Percentiles rank a stretch among this genome's conserved stretches.
These are phyloP conservation scores for Urochloa ruziziensis DNA, from an alignment of 176 grass and related monocot species.

Conservation along the genomic window DNA sequence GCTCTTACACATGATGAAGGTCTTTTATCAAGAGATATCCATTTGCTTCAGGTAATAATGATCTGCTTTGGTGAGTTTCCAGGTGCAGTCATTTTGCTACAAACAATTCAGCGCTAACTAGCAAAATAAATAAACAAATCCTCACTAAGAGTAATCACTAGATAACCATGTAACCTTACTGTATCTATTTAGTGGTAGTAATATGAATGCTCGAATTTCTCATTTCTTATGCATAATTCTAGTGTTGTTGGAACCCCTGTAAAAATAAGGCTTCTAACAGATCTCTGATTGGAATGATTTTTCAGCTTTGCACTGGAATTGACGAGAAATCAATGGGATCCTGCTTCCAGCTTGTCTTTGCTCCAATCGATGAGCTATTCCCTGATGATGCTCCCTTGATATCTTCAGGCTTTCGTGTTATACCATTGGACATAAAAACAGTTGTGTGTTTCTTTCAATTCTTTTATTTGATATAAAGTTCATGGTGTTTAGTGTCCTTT, in stretches of 20 bases:
- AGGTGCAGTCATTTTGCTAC: not conserved
- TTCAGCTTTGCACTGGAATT: constrained; percentile 92
- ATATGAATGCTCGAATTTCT: not conserved
- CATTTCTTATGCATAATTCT: not conserved
- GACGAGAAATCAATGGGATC: constrained; percentile 95
- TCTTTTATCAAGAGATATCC: constrained; percentile 80
- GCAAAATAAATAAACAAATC: not conserved
- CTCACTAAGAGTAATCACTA: not conserved
- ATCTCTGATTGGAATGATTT: constrained; percentile 30
- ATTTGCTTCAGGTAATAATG: constrained; percentile 81
- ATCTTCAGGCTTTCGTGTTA: constrained; percentile 92
- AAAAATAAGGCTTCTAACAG: not conserved
- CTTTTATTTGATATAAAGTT: not conserved
- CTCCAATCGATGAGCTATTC: constrained; percentile 92
- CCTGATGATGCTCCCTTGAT: constrained; percentile 90
- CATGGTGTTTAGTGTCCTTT: not conserved
- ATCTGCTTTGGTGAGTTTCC: not conserved
- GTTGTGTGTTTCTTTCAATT: constrained; percentile 44
- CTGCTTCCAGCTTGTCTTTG: constrained; percentile 97
- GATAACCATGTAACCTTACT: not conserved
- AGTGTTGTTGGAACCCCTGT: not conserved
- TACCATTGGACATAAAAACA: constrained; percentile 86
- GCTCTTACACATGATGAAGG: constrained; percentile 66
- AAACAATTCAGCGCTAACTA: not conserved
- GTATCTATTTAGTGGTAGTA: not conserved